A percentile compares a stretch with the other conserved stretches of the same genome.
phyloP scores from a whole-genome alignment of 225 moss, liverwort and hornwort genomes.

The Sphagnum contortum region DNA sequence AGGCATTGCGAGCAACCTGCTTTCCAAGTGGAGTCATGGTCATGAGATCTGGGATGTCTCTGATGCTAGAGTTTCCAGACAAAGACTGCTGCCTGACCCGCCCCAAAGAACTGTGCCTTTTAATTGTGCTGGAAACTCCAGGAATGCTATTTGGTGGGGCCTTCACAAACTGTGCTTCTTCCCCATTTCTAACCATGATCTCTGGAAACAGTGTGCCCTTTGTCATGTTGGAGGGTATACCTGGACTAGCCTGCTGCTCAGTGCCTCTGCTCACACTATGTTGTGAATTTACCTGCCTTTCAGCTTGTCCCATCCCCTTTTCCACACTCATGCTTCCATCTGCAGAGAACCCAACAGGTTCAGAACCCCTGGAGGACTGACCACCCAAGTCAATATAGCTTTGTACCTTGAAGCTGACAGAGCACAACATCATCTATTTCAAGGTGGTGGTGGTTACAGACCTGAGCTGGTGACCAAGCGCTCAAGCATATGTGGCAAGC shows the following conservation, averaged over 20 bases:
- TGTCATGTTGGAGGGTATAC: not conserved
- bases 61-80: not conserved
- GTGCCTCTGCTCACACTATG: too few relatives aligned
- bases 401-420: too few relatives aligned
- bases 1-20: conserved; percentile 4
- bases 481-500: too few relatives aligned
- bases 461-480: too few relatives aligned
- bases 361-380: too few relatives aligned
- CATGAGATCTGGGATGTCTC: conserved; percentile 4
- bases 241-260: not conserved
- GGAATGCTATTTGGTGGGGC: too few relatives aligned
- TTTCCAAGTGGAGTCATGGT: conserved; percentile 3
- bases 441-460: not conserved
- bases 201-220: not conserved
- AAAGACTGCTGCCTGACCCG: not conserved
- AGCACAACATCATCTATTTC: too few relatives aligned
- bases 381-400: too few relatives aligned
- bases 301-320: not conserved
- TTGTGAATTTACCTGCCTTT: not conserved
- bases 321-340: not conserved
- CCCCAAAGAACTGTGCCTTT: not conserved
- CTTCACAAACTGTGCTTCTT: not conserved
- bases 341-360: not conserved
- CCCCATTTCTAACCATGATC: not conserved
- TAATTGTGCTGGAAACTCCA: not conserved